Base-by-base conservation (phyloP, 768 basidiomycete genomes). In the Clitopilus passeckerianus region DNA sequence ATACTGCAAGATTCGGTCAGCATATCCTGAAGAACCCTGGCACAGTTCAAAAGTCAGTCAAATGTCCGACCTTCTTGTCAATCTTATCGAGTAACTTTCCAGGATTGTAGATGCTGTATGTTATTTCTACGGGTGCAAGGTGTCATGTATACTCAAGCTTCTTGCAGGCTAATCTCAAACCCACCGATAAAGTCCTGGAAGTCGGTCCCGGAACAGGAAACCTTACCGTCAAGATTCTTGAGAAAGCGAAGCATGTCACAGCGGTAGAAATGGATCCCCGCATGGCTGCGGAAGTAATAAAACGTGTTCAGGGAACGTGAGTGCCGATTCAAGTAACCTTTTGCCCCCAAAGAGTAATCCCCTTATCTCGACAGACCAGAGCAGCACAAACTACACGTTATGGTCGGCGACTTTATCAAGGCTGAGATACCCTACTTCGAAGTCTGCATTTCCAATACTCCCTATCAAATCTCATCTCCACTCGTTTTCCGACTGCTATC, bases 141-240 rank as follows among this genome's bases (percentile, higher is more conserved):
- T 18, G 16, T 35, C 27, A 46, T 53, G 41, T 18, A 41, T 57
- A 33, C 35, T 27, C 57, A 55, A 33, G 27, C 27, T 54, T 57
- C 53, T 15, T 64, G 53, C 64, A 97, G 89, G 95, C 96, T 1
- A 93, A 91, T 68, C 77, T 99, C 41, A 89, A 90, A 61, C 91
- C 94, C 0, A 95, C 95, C 16, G 96, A 98, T 73, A 90, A 92
- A 66, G 95, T 98, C 34, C 86, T 99, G 54, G 96, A 98, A 76
- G 94, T 98, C 53, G 96, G 95, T 68, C 95, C 96, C 12, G 96
- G 96, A 74, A 98, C 96, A 7, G 96, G 97, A 64, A 98, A 99
- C 71, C 73, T 98, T 68, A 98, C 97, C 0, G 89, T 97, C 18
- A 82, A 90, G 67, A 99, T 98, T 59, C 76, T 99, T 23, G 93